A percentile compares a stretch with the other conserved stretches of the same genome.
These are phyloP conservation scores for Aspergillus coremiiformis DNA, from an alignment of 495 filamentous ascomycete genomes.

Conservation along the genomic window DNA sequence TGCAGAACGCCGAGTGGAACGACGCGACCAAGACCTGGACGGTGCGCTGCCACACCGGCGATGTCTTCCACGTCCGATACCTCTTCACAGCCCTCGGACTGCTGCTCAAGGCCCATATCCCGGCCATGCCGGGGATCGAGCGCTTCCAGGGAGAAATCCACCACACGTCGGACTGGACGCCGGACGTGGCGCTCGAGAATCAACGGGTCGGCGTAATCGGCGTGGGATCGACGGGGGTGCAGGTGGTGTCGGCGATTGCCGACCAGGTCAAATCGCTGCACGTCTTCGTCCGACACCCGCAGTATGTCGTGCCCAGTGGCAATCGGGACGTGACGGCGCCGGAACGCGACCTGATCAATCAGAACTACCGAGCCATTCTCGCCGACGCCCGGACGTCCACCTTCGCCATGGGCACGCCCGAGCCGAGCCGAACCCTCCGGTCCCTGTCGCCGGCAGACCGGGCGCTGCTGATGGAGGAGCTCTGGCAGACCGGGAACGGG, in stretches of 20 bases:
- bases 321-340: constrained; percentile 14
- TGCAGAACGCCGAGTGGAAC: constrained; percentile 14
- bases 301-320: constrained; percentile 40
- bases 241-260: constrained; percentile 26
- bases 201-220: constrained; percentile 44
- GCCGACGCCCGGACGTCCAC: neutral
- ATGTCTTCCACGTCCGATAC: constrained; percentile 7
- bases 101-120: constrained; percentile 17
- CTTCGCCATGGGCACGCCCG: constrained; percentile 7
- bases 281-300: constrained; percentile 42
- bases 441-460: constrained; percentile 10
- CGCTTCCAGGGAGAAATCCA: constrained; percentile 16
- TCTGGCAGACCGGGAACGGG: constrained; percentile 17
- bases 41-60: neutral
- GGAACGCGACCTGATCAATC: neutral
- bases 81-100: constrained; percentile 15
- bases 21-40: constrained; percentile 12
- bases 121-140: constrained; percentile 17
- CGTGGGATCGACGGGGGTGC: constrained; percentile 39
- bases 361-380: constrained; percentile 8
- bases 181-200: constrained; percentile 21
- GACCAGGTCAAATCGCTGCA: constrained; percentile 27
- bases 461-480: constrained; percentile 11
- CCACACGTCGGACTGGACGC: constrained; percentile 21
- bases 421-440: neutral